phyloP scores from a whole-genome alignment of 345 rosid species.

The Capsella bursapastoris region DNA sequence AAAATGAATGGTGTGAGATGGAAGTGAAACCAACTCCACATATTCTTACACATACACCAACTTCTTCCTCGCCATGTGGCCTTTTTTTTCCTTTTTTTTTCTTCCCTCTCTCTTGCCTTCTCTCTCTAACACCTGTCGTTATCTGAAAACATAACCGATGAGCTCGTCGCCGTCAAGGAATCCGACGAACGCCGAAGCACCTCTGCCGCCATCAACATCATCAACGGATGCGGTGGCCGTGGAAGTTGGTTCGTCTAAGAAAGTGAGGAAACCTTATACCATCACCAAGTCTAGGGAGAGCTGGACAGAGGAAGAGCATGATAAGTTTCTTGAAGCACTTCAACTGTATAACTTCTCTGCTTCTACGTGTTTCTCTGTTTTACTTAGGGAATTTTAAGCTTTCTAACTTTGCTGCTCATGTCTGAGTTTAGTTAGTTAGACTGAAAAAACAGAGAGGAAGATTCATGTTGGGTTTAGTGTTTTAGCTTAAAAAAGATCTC shows the following conservation, averaged over 20 bases:
- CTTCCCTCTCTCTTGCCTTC: slow-evolving; percentile 28
- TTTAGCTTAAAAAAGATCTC: neutral
- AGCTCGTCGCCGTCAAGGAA: slow-evolving; percentile 50
- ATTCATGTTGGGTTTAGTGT: slow-evolving; percentile 1
- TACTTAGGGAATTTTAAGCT: neutral
- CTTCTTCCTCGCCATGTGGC: slow-evolving; percentile 46
- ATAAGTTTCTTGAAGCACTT: slow-evolving; percentile 98
- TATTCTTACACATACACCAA: neutral
- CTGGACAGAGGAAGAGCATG: slow-evolving; percentile 99
- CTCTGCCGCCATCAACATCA: slow-evolving; percentile 48
- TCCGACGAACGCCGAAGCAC: slow-evolving; percentile 46
- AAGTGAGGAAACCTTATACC: slow-evolving; percentile 94
- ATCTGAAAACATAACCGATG: slow-evolving; percentile 24
- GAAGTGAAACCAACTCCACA: slow-evolving; percentile 35
- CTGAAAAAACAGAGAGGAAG: neutral
- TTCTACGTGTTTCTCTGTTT: neutral
- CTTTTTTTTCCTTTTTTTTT: neutral
- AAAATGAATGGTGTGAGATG: slow-evolving; percentile 38
- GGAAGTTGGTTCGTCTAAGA: slow-evolving; percentile 60
- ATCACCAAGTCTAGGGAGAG: slow-evolving; percentile 98
- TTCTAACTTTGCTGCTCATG: neutral
- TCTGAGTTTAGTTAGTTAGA: neutral
- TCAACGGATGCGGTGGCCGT: slow-evolving; percentile 38
- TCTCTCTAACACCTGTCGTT: slow-evolving; percentile 12
- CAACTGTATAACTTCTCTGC: slow-evolving; percentile 59